phyloP scores from a whole-genome alignment of 1,284 basidiomycete species.

The Porogramme epimiltina region DNA sequence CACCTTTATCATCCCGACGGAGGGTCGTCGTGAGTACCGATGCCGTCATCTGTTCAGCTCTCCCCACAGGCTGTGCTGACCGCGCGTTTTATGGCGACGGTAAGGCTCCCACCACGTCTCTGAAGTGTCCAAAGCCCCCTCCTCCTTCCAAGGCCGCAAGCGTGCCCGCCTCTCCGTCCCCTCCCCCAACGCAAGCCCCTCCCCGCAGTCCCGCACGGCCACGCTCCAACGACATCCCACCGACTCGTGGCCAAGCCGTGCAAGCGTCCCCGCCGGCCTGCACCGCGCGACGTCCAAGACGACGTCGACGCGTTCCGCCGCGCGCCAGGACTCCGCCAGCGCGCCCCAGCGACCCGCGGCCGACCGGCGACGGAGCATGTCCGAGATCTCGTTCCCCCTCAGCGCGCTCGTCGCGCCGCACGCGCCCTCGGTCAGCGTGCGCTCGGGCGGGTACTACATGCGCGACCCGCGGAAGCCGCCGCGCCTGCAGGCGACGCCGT shows the following conservation, averaged over 20 bases:
- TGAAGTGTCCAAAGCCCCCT: constrained; percentile 52
- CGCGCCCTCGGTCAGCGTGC: constrained; percentile 59
- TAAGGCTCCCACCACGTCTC: constrained; percentile 28
- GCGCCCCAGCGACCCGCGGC: constrained; percentile 4
- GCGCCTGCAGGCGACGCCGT: constrained; percentile 56
- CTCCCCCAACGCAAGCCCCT: constrained; percentile 36
- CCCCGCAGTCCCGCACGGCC: constrained; percentile 24
- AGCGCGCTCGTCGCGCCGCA: constrained; percentile 75
- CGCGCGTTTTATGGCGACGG: not conserved
- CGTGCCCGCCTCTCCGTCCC: constrained; percentile 57
- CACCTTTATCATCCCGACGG: constrained; percentile 46
- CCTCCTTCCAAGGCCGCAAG: constrained; percentile 64
- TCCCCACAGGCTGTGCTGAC: constrained; percentile 6
- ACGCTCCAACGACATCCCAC: constrained; percentile 38
- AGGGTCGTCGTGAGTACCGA: constrained; percentile 50
- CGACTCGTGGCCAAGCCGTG: constrained; percentile 59
- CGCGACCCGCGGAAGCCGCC: constrained; percentile 72
- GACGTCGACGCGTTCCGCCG: constrained; percentile 32
- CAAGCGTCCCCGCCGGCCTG: constrained; percentile 31
- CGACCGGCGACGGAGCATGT: constrained; percentile 29
- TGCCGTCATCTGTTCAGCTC: not conserved
- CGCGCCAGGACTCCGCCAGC: constrained; percentile 23
- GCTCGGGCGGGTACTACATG: constrained; percentile 70
- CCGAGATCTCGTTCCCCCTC: constrained; percentile 65
- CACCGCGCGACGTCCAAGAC: constrained; percentile 40